phyloP scores from a whole-genome alignment of 78 protist species.

The Protostelium mycophagum region DNA sequence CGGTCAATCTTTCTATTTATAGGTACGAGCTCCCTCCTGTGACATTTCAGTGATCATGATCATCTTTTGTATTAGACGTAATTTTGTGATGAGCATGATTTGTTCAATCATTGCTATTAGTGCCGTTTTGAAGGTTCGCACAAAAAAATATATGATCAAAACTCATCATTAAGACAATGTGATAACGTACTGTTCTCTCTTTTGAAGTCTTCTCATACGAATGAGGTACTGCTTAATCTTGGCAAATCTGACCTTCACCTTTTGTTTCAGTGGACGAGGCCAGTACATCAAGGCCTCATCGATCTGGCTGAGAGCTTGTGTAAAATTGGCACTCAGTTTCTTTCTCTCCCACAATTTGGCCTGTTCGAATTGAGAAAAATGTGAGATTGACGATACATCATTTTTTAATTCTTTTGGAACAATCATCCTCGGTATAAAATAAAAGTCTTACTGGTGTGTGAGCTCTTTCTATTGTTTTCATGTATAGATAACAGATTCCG shows the following conservation, averaged over 20 bases:
- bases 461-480: slow-evolving; percentile 97
- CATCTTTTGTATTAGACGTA: neutral
- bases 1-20: slow-evolving; percentile 81
- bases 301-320: slow-evolving; percentile 62
- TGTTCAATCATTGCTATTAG: neutral
- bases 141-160: too few relatives aligned
- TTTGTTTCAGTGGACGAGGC: slow-evolving; percentile 77
- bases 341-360: slow-evolving; percentile 89
- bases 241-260: slow-evolving; percentile 86
- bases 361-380: neutral
- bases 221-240: slow-evolving; percentile 89
- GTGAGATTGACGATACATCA: neutral
- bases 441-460: slow-evolving; percentile 88
- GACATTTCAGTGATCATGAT: neutral
- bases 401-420: too few relatives aligned
- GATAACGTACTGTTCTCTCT: slow-evolving; percentile 40
- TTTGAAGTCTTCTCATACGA: slow-evolving; percentile 82
- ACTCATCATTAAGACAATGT: too few relatives aligned
- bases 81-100: neutral
- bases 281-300: slow-evolving; percentile 81
- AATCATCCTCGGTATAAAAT: too few relatives aligned
- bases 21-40: slow-evolving; percentile 70
- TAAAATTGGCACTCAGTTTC: slow-evolving; percentile 72
- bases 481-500: slow-evolving; percentile 85
- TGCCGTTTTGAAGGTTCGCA: too few relatives aligned